Evolutionary conservation across 352 stramenopile species (phyloP), one percentile per base, ranked within the genome.

Genomic region (Peronospora farinosa): DNA sequence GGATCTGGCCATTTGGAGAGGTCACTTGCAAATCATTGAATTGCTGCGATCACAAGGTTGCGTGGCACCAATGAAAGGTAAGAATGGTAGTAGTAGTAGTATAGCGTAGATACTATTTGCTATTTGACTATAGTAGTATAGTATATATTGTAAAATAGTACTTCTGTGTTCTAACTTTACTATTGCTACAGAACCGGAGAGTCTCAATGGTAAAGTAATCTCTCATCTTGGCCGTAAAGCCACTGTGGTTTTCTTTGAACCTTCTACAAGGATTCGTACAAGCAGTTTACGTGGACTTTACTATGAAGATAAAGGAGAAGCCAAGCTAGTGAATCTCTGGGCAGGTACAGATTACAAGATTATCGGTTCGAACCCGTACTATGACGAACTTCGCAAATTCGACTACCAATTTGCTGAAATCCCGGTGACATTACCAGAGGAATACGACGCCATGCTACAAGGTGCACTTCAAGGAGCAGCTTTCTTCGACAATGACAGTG

Each of bases 281-380:
- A 79, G 77, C 54, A 86, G 75, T 41, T 56, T 88, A 45, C 77
- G 80, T 19, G 80, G 77, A n/a, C 55, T 91, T 40, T 81, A 88
- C 55, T 91, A 91, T 47, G 74, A 86, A 48, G 77, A 86, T 62
- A 81, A 69, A 25, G 73, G 70, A 41, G 77, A 91, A 25, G 74
- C 72, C 42, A 86, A 79, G 54, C 63, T 91, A 7, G 80, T 91
- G 54, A 87, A 88, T 49, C 72, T 91, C 7, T 91, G 80, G 80
- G 78, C 77, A 3, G 80, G 80, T 12, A 86, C 74, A 8, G 80
- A 91, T 58, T 91, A 91, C 65, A 83, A 86, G 45, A 91, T 91
- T 60, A 43, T 88, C 23, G 80, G 78, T 42, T 57, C 57, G 31
- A 88, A 91, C 33, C 72, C 74, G 49, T 81, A 88, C 50, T 84